A percentile compares a stretch with the other conserved stretches of the same genome.
Evolutionary conservation across 352 stramenopile species (phyloP).

Genomic region (Globisporangium mamillatum): DNA sequence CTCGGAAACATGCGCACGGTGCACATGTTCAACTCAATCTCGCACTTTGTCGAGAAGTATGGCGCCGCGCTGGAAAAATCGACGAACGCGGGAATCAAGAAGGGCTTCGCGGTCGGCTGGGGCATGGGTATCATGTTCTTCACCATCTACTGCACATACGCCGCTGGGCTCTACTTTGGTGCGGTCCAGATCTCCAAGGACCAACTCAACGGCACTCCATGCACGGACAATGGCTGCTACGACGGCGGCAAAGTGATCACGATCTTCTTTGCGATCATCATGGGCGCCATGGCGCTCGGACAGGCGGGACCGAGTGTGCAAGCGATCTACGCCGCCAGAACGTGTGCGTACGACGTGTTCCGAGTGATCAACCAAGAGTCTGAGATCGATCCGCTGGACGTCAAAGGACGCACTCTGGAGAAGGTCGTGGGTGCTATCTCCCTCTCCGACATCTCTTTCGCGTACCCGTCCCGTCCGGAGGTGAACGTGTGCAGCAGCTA

Average conservation of each 20-base stretch:
- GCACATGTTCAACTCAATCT: conserved; percentile 73
- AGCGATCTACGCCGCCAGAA: conserved; percentile 51
- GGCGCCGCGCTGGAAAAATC: conserved; percentile 38
- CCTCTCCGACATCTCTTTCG: conserved; percentile 86
- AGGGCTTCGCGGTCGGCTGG: conserved; percentile 47
- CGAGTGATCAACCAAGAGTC: conserved; percentile 58
- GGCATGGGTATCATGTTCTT: conserved; percentile 70
- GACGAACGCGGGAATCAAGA: conserved; percentile 45
- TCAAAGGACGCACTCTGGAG: conserved; percentile 24
- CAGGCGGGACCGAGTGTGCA: conserved; percentile 60
- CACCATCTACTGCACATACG: conserved; percentile 70
- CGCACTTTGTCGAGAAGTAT: conserved; percentile 61
- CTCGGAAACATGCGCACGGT: conserved; percentile 72
- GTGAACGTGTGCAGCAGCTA: conserved; percentile 60
- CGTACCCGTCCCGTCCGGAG: conserved; percentile 56
- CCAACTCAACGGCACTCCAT: conserved; percentile 40
- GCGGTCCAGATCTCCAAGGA: conserved; percentile 67
- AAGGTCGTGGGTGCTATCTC: conserved; percentile 40
- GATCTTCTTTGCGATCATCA: conserved; percentile 70
- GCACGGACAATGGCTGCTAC: conserved; percentile 45
- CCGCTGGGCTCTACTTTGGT: conserved; percentile 76
- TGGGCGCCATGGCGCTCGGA: conserved; percentile 71
- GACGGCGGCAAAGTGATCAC: conserved; percentile 62
- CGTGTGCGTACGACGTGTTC: conserved; percentile 61
- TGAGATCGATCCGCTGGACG: conserved; percentile 49